Evolutionary conservation across 495 filamentous ascomycete species (phyloP).

Genomic region (Sordaria brevicollis): DNA sequence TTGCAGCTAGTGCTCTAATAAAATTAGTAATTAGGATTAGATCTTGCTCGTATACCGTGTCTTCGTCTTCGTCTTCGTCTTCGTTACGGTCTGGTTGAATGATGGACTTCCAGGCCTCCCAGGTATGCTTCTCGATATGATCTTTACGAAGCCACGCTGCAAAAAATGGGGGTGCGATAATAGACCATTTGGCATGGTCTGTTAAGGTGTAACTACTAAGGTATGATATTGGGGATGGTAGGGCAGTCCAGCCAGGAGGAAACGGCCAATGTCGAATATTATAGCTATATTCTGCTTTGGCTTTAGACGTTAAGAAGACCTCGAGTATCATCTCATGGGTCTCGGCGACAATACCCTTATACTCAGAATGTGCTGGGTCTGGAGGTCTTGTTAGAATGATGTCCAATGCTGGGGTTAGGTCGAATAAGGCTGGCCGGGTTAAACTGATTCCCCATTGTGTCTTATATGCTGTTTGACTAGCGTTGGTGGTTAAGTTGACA

Average conservation of each 20-base stretch:
- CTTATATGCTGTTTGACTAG: not conserved
- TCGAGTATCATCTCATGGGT: not conserved
- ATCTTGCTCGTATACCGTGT: too few relatives aligned
- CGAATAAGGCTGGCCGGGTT: not conserved
- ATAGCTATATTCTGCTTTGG: not conserved
- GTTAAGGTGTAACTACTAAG: not conserved
- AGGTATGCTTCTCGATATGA: not conserved
- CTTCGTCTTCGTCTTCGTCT: too few relatives aligned
- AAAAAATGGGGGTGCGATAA: not conserved
- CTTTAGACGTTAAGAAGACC: not conserved
- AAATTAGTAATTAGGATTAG: too few relatives aligned
- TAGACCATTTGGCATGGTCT: not conserved
- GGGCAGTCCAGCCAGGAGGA: not conserved
- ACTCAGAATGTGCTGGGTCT: not conserved
- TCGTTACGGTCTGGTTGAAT: too few relatives aligned
- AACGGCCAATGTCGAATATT: accelerated
- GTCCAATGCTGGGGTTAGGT: not conserved
- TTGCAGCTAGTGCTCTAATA: too few relatives aligned
- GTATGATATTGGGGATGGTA: too few relatives aligned
- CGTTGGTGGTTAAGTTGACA: not conserved
- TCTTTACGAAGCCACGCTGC: not conserved
- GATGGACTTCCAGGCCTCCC: not conserved
- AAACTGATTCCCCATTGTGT: not conserved
- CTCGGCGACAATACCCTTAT: not conserved
- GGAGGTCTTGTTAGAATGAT: not conserved